Evolutionary conservation across 164 flowering plant species (phyloP).

Genomic region (Magnolia officinalis): DNA sequence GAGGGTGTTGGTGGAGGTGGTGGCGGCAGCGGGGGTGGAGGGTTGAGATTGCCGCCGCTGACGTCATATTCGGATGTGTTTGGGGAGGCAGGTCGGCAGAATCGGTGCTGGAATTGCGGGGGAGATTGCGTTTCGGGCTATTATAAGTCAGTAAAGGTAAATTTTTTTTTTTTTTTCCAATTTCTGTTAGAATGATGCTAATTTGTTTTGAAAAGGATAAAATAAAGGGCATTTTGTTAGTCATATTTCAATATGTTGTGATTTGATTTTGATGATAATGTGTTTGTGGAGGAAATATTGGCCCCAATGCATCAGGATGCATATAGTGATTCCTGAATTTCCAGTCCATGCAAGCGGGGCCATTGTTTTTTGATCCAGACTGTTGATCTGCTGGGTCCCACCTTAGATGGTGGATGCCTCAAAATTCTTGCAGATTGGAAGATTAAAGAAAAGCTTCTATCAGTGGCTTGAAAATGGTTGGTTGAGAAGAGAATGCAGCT

Average conservation of each 20-base stretch:
- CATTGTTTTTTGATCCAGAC: too few species aligned
- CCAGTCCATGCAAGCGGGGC: too few species aligned
- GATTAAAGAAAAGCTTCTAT: too few species aligned
- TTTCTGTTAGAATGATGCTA: background rate
- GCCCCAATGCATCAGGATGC: too few species aligned
- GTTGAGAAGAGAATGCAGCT: too few species aligned
- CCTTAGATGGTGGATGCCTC: too few species aligned
- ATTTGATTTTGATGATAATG: slow-evolving; percentile 2
- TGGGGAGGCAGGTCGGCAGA: slow-evolving; percentile 25
- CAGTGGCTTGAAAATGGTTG: too few species aligned
- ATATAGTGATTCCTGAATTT: too few species aligned
- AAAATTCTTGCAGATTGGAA: too few species aligned
- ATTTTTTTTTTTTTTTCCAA: background rate
- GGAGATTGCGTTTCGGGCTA: slow-evolving; percentile 39
- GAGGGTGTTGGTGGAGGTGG: slow-evolving; percentile 6
- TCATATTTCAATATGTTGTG: background rate
- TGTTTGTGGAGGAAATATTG: background rate
- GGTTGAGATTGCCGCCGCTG: slow-evolving; percentile 50
- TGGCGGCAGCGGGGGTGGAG: slow-evolving; percentile 18
- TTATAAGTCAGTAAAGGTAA: slow-evolving; percentile 55
- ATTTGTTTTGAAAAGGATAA: background rate
- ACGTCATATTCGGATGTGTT: slow-evolving; percentile 75
- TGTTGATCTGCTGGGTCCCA: too few species aligned
- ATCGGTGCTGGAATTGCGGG: slow-evolving; percentile 58
- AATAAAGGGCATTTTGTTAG: too few species aligned